Percentiles rank a stretch among this genome's conserved stretches.
Conservation (phyloP, 2,329 filamentous ascomycete genomes). For the Escovopsis sp. region DNA sequence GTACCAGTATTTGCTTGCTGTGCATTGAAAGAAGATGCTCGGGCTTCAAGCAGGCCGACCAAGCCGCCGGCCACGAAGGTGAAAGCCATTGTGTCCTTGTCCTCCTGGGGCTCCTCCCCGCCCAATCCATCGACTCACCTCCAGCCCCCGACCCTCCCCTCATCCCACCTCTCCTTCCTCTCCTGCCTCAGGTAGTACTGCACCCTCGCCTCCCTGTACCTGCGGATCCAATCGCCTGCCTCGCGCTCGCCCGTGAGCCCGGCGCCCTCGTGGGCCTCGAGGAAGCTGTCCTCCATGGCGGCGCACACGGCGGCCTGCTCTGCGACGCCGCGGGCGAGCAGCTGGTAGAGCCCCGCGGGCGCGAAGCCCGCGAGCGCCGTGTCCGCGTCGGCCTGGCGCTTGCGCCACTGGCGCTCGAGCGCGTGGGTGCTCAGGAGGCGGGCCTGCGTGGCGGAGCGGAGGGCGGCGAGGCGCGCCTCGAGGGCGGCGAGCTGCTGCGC, state of each 20-base stretch:
- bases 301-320: constrained; percentile 73
- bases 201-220: constrained; percentile 68
- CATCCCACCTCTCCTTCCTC: constrained; percentile 87
- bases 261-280: constrained; percentile 38
- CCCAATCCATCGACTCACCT: constrained; percentile 34
- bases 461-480: constrained; percentile 40
- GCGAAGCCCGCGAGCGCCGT: constrained; percentile 70
- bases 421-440: constrained; percentile 72
- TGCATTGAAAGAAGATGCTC: too few relatives aligned
- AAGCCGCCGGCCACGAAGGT: too few relatives aligned
- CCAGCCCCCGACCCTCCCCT: constrained; percentile 90
- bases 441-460: constrained; percentile 60
- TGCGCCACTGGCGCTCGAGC: constrained; percentile 81
- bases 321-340: constrained; percentile 57
- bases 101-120: too few relatives aligned
- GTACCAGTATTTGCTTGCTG: too few relatives aligned
- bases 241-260: constrained; percentile 55
- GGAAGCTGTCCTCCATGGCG: constrained; percentile 83
- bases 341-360: constrained; percentile 73
- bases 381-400: constrained; percentile 83
- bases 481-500: constrained; percentile 47
- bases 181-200: constrained; percentile 69
- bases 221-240: constrained; percentile 67
- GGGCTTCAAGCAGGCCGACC: too few relatives aligned
- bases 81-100: too few relatives aligned